phyloP scores from a whole-genome alignment of 2,329 filamentous ascomycete genomes.

The Penicillium crustosum region DNA sequence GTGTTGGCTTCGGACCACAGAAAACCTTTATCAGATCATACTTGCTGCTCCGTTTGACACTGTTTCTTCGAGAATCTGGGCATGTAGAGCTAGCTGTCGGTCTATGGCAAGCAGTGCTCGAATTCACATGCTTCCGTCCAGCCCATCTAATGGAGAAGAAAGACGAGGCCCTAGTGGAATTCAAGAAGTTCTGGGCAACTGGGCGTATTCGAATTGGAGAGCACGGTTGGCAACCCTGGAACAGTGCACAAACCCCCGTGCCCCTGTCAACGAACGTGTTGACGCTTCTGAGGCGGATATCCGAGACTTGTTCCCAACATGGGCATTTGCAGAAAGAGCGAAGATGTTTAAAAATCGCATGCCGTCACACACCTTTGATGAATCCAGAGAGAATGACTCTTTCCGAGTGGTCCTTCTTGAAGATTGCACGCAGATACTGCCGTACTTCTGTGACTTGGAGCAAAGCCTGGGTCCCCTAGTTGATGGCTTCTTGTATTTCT shows the following conservation, averaged over 20 bases:
- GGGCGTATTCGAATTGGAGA: slow-evolving; percentile 81
- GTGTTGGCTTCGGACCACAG: slow-evolving; percentile 19
- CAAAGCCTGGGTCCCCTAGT: slow-evolving; percentile 54
- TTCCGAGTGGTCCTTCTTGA: slow-evolving; percentile 78
- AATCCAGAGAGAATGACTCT: slow-evolving; percentile 74
- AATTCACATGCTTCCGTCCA: slow-evolving; percentile 66
- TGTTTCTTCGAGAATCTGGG: slow-evolving; percentile 73
- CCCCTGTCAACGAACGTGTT: slow-evolving; percentile 27
- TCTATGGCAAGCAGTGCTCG: slow-evolving; percentile 79
- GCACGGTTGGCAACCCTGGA: slow-evolving; percentile 68
- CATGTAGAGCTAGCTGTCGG: slow-evolving; percentile 75
- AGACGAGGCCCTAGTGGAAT: slow-evolving; percentile 37
- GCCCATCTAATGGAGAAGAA: slow-evolving; percentile 23
- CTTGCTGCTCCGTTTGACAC: slow-evolving; percentile 70
- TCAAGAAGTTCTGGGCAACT: slow-evolving; percentile 82
- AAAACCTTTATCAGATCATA: slow-evolving; percentile 57
- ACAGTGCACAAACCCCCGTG: slow-evolving; percentile 35
- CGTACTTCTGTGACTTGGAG: slow-evolving; percentile 25
- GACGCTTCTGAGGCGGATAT: slow-evolving; percentile 23
- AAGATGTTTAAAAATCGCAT: slow-evolving; percentile 52
- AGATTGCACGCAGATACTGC: slow-evolving; percentile 68
- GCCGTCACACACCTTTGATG: slow-evolving; percentile 74
- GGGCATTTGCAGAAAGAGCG: slow-evolving; percentile 56
- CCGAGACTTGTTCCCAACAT: slow-evolving; percentile 43
- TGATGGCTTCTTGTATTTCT: slow-evolving; percentile 70